These are phyloP conservation scores for Pichia sp. DNA, from an alignment of 1,139 yeast species.

Conservation along the genomic window DNA sequence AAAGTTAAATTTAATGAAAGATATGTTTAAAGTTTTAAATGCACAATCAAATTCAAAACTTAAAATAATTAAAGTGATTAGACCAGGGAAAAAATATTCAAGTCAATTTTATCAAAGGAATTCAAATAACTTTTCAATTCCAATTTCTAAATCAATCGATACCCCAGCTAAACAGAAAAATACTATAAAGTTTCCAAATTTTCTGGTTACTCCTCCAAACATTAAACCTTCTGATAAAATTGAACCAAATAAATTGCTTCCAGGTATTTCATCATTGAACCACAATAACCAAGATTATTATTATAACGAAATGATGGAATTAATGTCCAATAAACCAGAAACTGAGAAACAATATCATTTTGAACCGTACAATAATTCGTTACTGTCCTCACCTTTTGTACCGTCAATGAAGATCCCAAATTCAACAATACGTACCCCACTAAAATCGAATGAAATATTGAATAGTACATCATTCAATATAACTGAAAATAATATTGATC, in stretches of 20 bases:
- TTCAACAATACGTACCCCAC: background rate
- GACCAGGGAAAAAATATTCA: slow-evolving; percentile 29
- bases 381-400: slow-evolving; percentile 2
- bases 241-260: background rate
- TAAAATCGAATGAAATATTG: background rate
- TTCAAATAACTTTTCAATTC: background rate
- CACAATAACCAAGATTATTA: background rate
- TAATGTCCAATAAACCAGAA: slow-evolving; percentile 2
- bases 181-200: background rate
- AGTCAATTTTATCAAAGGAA: slow-evolving; percentile 18
- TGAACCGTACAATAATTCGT: background rate
- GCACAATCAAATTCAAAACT: slow-evolving; percentile 2
- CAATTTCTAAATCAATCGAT: background rate
- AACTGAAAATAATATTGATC: slow-evolving; percentile 5
- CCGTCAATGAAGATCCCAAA: background rate
- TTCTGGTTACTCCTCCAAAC: slow-evolving; percentile 8
- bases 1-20: slow-evolving; percentile 19
- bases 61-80: slow-evolving; percentile 18
- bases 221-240: background rate
- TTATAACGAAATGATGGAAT: slow-evolving; percentile 6
- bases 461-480: background rate
- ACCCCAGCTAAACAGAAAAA: background rate
- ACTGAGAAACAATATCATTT: background rate
- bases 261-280: background rate
- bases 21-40: slow-evolving; percentile 24